Base-by-base conservation (phyloP, 495 filamentous ascomycete species). In the Penicillium bovifimosum region DNA sequence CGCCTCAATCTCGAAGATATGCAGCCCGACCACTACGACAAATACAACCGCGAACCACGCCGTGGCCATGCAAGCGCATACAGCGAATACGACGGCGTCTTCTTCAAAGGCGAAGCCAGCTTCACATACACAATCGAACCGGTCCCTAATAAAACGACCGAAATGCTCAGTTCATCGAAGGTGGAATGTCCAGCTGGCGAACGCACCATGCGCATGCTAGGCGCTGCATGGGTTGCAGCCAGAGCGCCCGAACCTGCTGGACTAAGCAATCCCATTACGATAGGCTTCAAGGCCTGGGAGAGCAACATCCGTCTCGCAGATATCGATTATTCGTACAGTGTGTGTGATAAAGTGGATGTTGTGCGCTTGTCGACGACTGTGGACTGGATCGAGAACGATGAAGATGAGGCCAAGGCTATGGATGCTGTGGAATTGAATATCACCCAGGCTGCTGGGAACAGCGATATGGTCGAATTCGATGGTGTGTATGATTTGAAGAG, bases 301-400 rank as follows among this genome's bases (percentile, higher is more conserved):
- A 49, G 46, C 46, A 49, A 49, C 7, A 9, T 40, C 3, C 46
- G 34, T 2, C 8, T 49, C 1, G 39, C 46, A 5, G 46, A 49
- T 10, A 49, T 49, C 26, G 46, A 49, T 18, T 31, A 49, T 40
- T 49, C 46, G 11, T 49, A 49, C 35, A 40, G 46, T 31, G 34
- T 40, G 6, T 49, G 46, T 29, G 26, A 49, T 1, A 2, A 49
- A 2, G 5, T 40, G 4, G 46, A 49, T 40, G 34, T 49, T 11
- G 20, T 49, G 6, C 46, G 16, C 2, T 39, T 49, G 14, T 16
- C 13, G 5, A 31, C 46, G 27, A 49, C 46, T 1, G 46, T 49
- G 35, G 46, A 49, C 24, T 29, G 13, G 34, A 2, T 24, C 20
- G 7, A 39, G 9, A 13, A 17, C 1, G 6, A 32, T 13, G 35